Evolutionary conservation across 2,329 filamentous ascomycete species (phyloP).

Genomic region (Colletotrichum euphorbiae): DNA sequence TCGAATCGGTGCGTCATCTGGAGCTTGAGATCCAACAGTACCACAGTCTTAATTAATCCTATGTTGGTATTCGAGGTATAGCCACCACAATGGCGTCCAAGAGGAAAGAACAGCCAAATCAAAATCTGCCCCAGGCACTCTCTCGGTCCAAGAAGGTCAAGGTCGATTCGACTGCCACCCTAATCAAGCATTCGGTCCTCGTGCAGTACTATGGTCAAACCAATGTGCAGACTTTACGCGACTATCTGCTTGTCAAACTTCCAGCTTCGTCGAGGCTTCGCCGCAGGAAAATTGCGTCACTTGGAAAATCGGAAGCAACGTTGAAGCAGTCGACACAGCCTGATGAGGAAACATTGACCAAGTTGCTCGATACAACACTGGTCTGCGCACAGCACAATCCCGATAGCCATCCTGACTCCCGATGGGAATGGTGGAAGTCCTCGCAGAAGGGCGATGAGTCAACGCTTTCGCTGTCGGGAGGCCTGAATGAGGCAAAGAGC

Average conservation of each 20-base stretch:
- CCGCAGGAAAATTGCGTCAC: constrained; percentile 64
- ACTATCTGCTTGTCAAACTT: constrained; percentile 75
- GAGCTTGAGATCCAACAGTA: neutral
- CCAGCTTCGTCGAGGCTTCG: constrained; percentile 74
- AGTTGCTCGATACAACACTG: constrained; percentile 76
- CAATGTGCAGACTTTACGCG: constrained; percentile 73
- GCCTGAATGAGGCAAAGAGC: constrained; percentile 56
- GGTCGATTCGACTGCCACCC: neutral
- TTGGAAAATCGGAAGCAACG: constrained; percentile 50
- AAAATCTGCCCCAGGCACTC: neutral
- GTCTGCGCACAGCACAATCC: constrained; percentile 63
- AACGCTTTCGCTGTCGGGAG: constrained; percentile 63
- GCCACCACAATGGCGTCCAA: constrained; percentile 22
- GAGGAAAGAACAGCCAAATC: constrained; percentile 22
- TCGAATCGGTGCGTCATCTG: neutral
- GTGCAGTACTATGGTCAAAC: constrained; percentile 60
- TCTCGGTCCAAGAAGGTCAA: constrained; percentile 19
- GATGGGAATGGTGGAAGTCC: constrained; percentile 66
- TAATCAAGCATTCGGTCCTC: constrained; percentile 34
- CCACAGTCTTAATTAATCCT: constrained; percentile 1
- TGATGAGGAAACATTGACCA: constrained; percentile 58
- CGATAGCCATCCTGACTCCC: constrained; percentile 47
- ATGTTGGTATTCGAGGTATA: neutral
- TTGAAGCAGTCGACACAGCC: constrained; percentile 43
- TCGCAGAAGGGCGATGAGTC: constrained; percentile 73